Conservation (phyloP, 352 stramenopile genomes). For the Blastocystis sp. region DNA sequence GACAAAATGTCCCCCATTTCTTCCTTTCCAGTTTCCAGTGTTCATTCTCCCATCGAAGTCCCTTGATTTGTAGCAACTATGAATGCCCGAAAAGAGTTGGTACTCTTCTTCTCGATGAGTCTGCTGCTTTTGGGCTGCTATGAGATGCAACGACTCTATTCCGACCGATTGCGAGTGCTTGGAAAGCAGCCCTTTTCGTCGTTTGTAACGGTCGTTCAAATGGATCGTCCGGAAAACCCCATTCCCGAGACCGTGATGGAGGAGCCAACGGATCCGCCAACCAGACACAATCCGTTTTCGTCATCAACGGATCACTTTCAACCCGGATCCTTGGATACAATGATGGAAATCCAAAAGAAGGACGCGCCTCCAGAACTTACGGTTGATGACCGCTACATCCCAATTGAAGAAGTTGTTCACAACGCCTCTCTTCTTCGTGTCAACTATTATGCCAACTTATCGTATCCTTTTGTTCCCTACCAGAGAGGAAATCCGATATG, state of each 20-base stretch:
- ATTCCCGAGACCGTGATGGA: too few species aligned
- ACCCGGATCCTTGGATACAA: too few species aligned
- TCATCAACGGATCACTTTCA: too few species aligned
- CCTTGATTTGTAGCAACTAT: not conserved
- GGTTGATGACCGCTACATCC: not conserved
- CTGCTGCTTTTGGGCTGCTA: not conserved
- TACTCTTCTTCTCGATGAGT: not conserved
- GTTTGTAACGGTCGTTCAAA: too few species aligned
- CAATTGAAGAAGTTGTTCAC: not conserved
- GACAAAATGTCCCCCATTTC: not conserved
- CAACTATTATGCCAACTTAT: not conserved
- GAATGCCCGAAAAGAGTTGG: not conserved
- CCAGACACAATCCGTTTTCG: too few species aligned
- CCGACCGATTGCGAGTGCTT: not conserved
- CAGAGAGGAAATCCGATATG: not conserved
- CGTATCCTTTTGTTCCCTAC: not conserved
- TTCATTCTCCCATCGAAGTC: not conserved
- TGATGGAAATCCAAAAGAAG: too few species aligned
- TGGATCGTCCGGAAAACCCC: too few species aligned
- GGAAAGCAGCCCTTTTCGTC: too few species aligned
- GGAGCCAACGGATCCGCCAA: too few species aligned
- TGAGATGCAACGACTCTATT: not conserved
- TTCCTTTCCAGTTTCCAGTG: not conserved
- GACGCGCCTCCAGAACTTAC: not conserved
- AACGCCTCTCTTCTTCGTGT: slow-evolving; percentile 27